phyloP scores from a whole-genome alignment of 352 stramenopile genomes.

The Lagenidium giganteum region DNA sequence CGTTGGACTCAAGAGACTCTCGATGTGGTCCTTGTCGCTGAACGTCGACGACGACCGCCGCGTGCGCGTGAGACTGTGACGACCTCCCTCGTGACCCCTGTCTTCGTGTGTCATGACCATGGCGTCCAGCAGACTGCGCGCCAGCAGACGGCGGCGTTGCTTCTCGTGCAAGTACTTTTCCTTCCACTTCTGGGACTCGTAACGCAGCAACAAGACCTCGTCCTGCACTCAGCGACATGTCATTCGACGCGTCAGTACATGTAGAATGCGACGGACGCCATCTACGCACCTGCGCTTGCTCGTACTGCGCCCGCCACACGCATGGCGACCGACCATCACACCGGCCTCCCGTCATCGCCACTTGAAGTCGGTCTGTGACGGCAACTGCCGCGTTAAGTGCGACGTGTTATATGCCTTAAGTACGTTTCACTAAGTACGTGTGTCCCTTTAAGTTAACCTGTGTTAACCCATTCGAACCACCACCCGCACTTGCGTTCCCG shows the following conservation, averaged over 20 bases:
- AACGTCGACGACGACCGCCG: slow-evolving; percentile 37
- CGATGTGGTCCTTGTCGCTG: slow-evolving; percentile 49
- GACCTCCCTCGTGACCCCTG: neutral
- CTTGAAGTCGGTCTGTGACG: slow-evolving; percentile 2
- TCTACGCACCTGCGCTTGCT: slow-evolving; percentile 16
- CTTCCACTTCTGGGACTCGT: slow-evolving; percentile 74
- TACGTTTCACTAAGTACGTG: slow-evolving; percentile 7
- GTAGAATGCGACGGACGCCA: neutral
- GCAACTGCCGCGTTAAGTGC: neutral
- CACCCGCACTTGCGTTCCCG: neutral
- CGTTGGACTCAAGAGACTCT: slow-evolving; percentile 69
- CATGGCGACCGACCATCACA: slow-evolving; percentile 8
- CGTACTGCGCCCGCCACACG: slow-evolving; percentile 13
- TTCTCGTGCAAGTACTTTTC: slow-evolving; percentile 78
- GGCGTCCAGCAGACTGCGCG: slow-evolving; percentile 60
- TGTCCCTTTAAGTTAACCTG: slow-evolving; percentile 2
- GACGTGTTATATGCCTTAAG: slow-evolving; percentile 1
- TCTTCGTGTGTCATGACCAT: slow-evolving; percentile 18
- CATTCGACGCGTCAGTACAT: neutral
- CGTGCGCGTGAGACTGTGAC: neutral
- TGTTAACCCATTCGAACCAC: slow-evolving; percentile 4
- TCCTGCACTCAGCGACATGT: slow-evolving; percentile 26
- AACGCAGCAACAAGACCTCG: slow-evolving; percentile 51
- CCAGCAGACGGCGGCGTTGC: slow-evolving; percentile 53
- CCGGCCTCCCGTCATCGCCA: slow-evolving; percentile 2